phyloP scores from a whole-genome alignment of 768 basidiomycete genomes.

The Megacollybia marginata region DNA sequence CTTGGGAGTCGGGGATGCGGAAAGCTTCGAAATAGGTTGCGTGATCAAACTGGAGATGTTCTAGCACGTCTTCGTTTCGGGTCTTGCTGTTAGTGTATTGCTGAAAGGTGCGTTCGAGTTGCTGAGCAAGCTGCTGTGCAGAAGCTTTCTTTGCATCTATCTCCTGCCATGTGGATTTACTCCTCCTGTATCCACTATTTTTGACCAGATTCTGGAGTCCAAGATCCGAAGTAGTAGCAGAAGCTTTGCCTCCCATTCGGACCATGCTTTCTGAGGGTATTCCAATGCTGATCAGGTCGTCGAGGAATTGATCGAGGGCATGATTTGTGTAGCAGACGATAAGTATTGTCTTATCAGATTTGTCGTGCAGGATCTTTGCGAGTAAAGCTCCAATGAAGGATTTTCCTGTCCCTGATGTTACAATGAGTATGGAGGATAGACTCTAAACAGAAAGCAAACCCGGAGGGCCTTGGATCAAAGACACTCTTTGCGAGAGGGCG shows the following conservation, averaged over 20 bases:
- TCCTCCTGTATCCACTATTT: constrained; percentile 12
- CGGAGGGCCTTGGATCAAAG: constrained; percentile 66
- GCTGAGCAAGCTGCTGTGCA: constrained; percentile 4
- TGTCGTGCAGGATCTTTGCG: constrained; percentile 50
- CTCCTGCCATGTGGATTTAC: constrained; percentile 28
- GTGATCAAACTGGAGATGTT: constrained; percentile 46
- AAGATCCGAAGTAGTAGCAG: constrained; percentile 35
- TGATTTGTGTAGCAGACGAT: constrained; percentile 74
- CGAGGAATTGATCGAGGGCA: constrained; percentile 64
- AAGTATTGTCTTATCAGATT: constrained; percentile 42
- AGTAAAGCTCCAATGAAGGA: constrained; percentile 66
- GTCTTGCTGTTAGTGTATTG: constrained; percentile 16
- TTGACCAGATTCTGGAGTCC: constrained; percentile 31
- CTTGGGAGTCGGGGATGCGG: constrained; percentile 27
- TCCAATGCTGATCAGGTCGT: constrained; percentile 52
- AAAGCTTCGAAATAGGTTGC: constrained; percentile 38
- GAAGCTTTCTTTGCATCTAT: constrained; percentile 32
- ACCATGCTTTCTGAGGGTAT: constrained; percentile 44
- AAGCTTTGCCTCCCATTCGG: constrained; percentile 53
- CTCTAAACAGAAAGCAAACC: constrained; percentile 29
- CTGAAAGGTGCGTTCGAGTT: constrained; percentile 22
- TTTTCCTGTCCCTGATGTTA: constrained; percentile 56
- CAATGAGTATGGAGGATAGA: background rate
- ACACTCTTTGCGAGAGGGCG: constrained; percentile 48
- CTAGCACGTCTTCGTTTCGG: constrained; percentile 25